Conservation (phyloP, 768 basidiomycete genomes). For the Trametopsis cervina region DNA sequence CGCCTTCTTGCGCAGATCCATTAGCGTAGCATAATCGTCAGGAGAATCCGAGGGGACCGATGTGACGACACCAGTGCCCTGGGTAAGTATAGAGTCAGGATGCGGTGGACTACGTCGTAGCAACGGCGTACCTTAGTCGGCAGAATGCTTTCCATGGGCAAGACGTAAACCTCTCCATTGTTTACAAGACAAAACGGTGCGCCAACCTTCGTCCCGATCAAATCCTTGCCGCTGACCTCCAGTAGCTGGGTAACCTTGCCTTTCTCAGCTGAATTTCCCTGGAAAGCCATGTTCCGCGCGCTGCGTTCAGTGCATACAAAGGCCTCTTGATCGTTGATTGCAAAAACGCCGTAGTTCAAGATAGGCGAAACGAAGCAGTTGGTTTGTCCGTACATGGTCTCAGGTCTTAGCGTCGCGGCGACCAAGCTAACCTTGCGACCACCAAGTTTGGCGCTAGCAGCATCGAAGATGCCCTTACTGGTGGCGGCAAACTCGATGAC, state of each 20-base stretch:
- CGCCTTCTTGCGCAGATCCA: slow-evolving; percentile 91
- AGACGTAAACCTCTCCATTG: slow-evolving; percentile 82
- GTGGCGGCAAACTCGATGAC: slow-evolving; percentile 69
- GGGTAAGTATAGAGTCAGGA: neutral
- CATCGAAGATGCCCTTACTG: slow-evolving; percentile 22
- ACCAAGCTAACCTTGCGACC: slow-evolving; percentile 84
- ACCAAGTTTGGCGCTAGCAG: slow-evolving; percentile 61
- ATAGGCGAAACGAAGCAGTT: slow-evolving; percentile 92
- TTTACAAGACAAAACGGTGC: slow-evolving; percentile 65
- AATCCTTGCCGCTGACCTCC: slow-evolving; percentile 70
- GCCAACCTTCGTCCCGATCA: slow-evolving; percentile 85
- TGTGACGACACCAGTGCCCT: slow-evolving; percentile 97
- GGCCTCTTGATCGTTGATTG: slow-evolving; percentile 79
- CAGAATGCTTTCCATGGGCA: slow-evolving; percentile 98
- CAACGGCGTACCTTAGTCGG: slow-evolving; percentile 83
- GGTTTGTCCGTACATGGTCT: slow-evolving; percentile 99
- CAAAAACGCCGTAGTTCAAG: slow-evolving; percentile 90
- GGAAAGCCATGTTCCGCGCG: slow-evolving; percentile 97
- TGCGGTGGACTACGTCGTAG: neutral
- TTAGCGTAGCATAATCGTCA: slow-evolving; percentile 87
- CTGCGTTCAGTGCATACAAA: slow-evolving; percentile 86
- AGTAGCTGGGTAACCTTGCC: slow-evolving; percentile 69
- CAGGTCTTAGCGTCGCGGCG: slow-evolving; percentile 93
- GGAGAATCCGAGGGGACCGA: slow-evolving; percentile 98
- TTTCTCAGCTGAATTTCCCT: slow-evolving; percentile 69